A percentile compares a stretch with the other conserved stretches of the same genome.
phyloP scores from a whole-genome alignment of 192 early-diverging fungal genomes.

The Coemansia sp. region DNA sequence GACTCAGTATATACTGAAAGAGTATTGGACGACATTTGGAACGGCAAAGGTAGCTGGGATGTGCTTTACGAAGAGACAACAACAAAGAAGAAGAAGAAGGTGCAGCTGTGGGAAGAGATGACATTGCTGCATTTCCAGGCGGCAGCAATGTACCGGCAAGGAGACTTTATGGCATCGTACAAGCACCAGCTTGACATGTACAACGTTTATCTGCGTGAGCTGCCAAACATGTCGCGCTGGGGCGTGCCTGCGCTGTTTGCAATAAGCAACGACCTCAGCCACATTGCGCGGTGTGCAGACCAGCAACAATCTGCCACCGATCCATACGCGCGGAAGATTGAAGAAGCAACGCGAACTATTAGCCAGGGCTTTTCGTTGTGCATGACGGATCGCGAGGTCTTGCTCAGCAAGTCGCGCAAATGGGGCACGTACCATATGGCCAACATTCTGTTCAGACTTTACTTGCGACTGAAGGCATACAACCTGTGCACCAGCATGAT shows the following conservation, averaged over 20 bases:
- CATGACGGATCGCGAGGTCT: slow-evolving; percentile 70
- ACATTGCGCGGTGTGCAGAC: slow-evolving; percentile 32
- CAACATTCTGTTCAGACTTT: slow-evolving; percentile 83
- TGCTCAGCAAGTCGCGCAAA: slow-evolving; percentile 65
- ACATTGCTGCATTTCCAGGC: slow-evolving; percentile 34
- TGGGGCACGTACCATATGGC: slow-evolving; percentile 93
- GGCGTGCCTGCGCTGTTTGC: slow-evolving; percentile 24
- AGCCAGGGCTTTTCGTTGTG: slow-evolving; percentile 91
- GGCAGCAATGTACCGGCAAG: slow-evolving; percentile 13
- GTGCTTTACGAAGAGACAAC: slow-evolving; percentile 4
- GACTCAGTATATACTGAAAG: slow-evolving; percentile 21
- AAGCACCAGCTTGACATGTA: slow-evolving; percentile 26
- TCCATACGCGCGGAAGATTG: slow-evolving; percentile 50
- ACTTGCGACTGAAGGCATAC: slow-evolving; percentile 72
- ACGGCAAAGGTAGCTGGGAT: slow-evolving; percentile 27
- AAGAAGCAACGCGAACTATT: slow-evolving; percentile 81
- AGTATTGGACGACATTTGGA: slow-evolving; percentile 29
- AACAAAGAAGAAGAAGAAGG: not conserved
- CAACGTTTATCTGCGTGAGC: slow-evolving; percentile 38
- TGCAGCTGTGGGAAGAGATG: slow-evolving; percentile 21
- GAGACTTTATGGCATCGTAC: slow-evolving; percentile 35
- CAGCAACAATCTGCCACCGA: slow-evolving; percentile 10
- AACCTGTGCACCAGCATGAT: slow-evolving; percentile 87
- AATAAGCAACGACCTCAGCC: slow-evolving; percentile 33
- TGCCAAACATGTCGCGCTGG: slow-evolving; percentile 41